phyloP scores from a whole-genome alignment of 2,329 filamentous ascomycete species.

The Blastomyces percursus region DNA sequence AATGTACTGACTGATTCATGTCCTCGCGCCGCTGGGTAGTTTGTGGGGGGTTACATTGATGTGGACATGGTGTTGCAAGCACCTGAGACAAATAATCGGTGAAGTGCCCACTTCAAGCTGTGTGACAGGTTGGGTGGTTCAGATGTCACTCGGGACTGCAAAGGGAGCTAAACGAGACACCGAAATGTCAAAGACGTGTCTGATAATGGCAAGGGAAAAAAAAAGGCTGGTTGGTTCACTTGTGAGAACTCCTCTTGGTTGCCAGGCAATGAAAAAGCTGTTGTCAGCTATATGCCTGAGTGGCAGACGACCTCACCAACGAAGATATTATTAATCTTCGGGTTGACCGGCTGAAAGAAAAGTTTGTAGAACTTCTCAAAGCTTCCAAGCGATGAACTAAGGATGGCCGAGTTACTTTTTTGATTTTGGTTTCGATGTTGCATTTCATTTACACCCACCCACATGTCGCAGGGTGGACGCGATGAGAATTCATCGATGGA shows the following conservation, averaged over 20 bases:
- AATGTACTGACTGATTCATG: neutral
- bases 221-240: neutral
- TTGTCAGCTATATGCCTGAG: neutral
- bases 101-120: neutral
- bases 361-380: neutral
- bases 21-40: neutral
- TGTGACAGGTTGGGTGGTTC: neutral
- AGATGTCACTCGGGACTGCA: neutral
- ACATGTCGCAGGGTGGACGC: neutral
- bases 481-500: neutral
- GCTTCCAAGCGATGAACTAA: neutral
- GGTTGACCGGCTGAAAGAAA: neutral
- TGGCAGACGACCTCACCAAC: neutral
- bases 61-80: neutral
- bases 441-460: neutral
- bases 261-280: neutral
- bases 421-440: neutral
- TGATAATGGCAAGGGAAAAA: neutral
- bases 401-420: neutral
- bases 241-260: neutral
- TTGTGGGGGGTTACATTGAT: neutral
- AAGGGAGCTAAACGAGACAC: neutral
- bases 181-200: neutral
- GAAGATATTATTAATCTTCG: neutral
- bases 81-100: neutral